Conservation (phyloP, 2,329 filamentous ascomycete species). For the Sarocladium strictum region DNA sequence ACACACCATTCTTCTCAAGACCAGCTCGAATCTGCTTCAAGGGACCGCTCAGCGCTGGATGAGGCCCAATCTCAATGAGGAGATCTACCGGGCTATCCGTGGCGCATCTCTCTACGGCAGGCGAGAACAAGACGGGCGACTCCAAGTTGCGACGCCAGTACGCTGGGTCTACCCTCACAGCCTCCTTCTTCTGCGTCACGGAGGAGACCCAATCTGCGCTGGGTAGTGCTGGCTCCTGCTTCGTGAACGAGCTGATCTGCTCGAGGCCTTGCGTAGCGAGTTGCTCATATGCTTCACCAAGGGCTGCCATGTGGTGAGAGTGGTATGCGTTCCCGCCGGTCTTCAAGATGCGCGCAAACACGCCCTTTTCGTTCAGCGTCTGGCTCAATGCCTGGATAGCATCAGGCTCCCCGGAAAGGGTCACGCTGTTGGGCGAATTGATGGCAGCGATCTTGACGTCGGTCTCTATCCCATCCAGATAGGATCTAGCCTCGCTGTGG, state of each 20-base stretch:
- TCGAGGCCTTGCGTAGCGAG: slow-evolving; percentile 9
- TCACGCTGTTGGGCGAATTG: slow-evolving; percentile 19
- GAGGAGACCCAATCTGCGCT: not conserved
- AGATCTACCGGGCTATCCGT: slow-evolving; percentile 7
- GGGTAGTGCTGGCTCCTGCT: not conserved
- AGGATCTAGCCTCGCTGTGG: slow-evolving; percentile 10
- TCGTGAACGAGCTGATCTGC: not conserved
- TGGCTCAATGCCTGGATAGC: slow-evolving; percentile 12
- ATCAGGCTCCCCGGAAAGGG: slow-evolving; percentile 16
- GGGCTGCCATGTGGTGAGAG: slow-evolving; percentile 15
- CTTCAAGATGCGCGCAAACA: slow-evolving; percentile 15
- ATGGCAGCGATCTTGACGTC: slow-evolving; percentile 17
- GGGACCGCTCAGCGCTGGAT: slow-evolving; percentile 40
- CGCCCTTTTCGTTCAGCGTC: slow-evolving; percentile 9
- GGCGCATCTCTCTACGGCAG: slow-evolving; percentile 14
- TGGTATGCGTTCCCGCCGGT: slow-evolving; percentile 17
- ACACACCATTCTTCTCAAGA: not conserved
- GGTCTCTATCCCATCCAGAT: slow-evolving; percentile 13
- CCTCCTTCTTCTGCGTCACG: not conserved
- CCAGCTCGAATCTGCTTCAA: slow-evolving; percentile 30
- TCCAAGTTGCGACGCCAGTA: slow-evolving; percentile 22
- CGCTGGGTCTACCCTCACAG: not conserved
- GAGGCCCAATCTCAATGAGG: slow-evolving; percentile 37
- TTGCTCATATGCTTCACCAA: not conserved
- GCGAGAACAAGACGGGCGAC: slow-evolving; percentile 17